These are phyloP conservation scores for Alternaria sp. DNA, from an alignment of 2,329 filamentous ascomycete genomes.

Conservation along the genomic window DNA sequence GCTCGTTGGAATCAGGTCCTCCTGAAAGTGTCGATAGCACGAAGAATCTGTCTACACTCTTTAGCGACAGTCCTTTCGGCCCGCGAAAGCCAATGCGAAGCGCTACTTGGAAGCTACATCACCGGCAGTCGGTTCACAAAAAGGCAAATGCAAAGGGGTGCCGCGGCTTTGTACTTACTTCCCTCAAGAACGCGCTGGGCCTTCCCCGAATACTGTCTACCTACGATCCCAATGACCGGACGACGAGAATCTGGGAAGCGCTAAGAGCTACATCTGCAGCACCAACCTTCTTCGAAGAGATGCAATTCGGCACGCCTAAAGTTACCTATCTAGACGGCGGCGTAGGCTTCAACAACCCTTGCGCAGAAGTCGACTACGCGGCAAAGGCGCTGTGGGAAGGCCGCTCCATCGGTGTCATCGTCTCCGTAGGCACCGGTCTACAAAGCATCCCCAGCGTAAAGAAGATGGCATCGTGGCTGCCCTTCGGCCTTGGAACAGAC, in stretches of 20 bases:
- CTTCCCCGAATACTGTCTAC: conserved; percentile 46
- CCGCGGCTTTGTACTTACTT: conserved; percentile 48
- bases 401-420: conserved; percentile 48
- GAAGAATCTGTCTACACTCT: conserved; percentile 9
- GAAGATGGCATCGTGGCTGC: conserved; percentile 47
- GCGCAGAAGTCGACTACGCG: conserved; percentile 58
- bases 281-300: conserved; percentile 60
- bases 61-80: conserved; percentile 23
- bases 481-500: conserved; percentile 49
- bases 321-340: conserved; percentile 59
- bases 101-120: conserved; percentile 46
- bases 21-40: conserved; percentile 3
- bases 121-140: conserved; percentile 41
- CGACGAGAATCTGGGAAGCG: conserved; percentile 57
- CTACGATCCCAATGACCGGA: conserved; percentile 49
- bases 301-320: conserved; percentile 56
- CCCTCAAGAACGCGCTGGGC: conserved; percentile 48
- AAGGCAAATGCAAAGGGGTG: conserved; percentile 44
- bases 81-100: conserved; percentile 19
- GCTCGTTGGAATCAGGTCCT: conserved; percentile 14
- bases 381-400: conserved; percentile 50
- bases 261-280: conserved; percentile 59
- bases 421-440: conserved; percentile 48
- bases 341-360: conserved; percentile 59
- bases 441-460: conserved; percentile 49